Evolutionary conservation across 768 basidiomycete species (phyloP).

Genomic region (Xerocomus spinulosus): DNA sequence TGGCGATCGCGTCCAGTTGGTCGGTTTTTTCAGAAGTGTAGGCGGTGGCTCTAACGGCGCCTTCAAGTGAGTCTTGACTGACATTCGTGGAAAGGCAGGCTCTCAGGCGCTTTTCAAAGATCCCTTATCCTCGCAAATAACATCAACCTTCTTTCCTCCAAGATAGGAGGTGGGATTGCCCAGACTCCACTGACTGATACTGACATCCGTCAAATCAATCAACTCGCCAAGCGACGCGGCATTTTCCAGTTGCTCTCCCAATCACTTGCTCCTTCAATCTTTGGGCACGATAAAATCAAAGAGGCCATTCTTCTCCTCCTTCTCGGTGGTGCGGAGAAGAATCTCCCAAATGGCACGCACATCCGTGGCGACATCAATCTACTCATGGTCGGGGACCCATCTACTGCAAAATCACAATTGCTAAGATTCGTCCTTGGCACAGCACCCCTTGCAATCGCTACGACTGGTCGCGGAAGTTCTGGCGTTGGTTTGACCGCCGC

Average conservation of each 20-base stretch:
- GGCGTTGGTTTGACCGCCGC: constrained; percentile 99
- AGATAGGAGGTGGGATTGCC: constrained; percentile 92
- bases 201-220: constrained; percentile 95
- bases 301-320: constrained; percentile 88
- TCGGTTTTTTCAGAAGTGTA: constrained; percentile 90
- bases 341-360: constrained; percentile 94
- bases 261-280: constrained; percentile 97
- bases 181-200: constrained; percentile 87
- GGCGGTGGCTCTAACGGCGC: constrained; percentile 87
- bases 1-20: constrained; percentile 94
- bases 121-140: constrained; percentile 94
- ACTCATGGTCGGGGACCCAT: constrained; percentile 98
- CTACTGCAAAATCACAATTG: constrained; percentile 96
- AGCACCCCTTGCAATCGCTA: constrained; percentile 95
- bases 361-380: constrained; percentile 99
- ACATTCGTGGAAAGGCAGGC: constrained; percentile 3
- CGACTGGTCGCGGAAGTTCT: constrained; percentile 96
- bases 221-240: constrained; percentile 79
- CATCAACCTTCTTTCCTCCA: constrained; percentile 89
- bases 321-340: constrained; percentile 97
- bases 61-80: constrained; percentile 70
- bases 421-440: constrained; percentile 94
- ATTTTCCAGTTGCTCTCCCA: constrained; percentile 87
- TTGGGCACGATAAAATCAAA: constrained; percentile 95
- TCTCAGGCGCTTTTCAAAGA: constrained; percentile 39